Base-by-base conservation (phyloP, 108 stramenopile species). In the Pseudonitzschia pungens region DNA sequence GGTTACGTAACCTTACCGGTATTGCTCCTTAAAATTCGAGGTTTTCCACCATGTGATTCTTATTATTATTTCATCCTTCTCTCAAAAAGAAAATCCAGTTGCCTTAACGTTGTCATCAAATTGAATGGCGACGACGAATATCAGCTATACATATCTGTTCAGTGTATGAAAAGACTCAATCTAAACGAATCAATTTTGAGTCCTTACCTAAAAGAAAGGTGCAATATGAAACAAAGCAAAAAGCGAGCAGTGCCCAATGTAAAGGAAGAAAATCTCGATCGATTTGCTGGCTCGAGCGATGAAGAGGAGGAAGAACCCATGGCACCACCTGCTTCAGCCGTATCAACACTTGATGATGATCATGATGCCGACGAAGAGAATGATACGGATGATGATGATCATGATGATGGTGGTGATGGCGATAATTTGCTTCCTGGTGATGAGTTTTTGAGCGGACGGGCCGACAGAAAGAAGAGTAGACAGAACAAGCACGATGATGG, bases 231-330 rank as follows among this genome's bases (percentile, higher is more conserved):
- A 31, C 12, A 16, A 54, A 57, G 55, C 7, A 31, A 71, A 42
- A 55, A 65, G 3, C 26, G 69, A 45, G 63, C 36, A 2, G 40
- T 52, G 31, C 20, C 27, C 6, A 70, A 68, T 27, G 18, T 74
- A 40, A 69, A 57, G 3, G 68, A 69, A 36, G 68, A 76, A 28
- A 77, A 91, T 68, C 68, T 93, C 55, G 79, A 92, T 79, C 87
- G 90, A 44, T 94, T 94, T 69, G 93, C 93, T 43, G 93, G 93
- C 28, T 94, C 93, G 3, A 92, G 90, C 73, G 92, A 91, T 41
- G 90, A 91, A 76, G 89, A 87, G 48, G 83, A 65, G 51, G 81
- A 69, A 53, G 40, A 48, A 56, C 15, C 53, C 48, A 59, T 43
- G 78, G 69, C 69, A 77, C 67, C 31, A 72, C 78, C 44, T 72